Percentiles rank a stretch among this genome's conserved stretches.
Conservation (phyloP, 2,329 filamentous ascomycete genomes). For the Stylonectria norvegica region DNA sequence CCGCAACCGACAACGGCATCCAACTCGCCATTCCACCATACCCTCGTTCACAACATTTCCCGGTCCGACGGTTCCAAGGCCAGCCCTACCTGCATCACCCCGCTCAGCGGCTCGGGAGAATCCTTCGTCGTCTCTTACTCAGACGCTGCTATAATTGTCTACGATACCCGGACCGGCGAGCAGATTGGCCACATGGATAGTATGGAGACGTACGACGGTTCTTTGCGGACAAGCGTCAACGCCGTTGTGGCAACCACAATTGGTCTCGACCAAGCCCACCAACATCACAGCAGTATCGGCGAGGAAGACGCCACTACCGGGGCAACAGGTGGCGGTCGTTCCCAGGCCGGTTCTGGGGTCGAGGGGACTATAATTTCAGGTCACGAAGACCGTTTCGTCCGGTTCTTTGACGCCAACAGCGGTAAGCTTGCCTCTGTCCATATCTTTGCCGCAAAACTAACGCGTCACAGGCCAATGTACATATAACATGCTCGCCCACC, state of each 20-base stretch:
- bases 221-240: constrained; percentile 76
- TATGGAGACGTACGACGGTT: constrained; percentile 88
- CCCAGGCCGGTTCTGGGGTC: constrained; percentile 69
- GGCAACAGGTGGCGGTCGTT: constrained; percentile 68
- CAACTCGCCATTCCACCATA: constrained; percentile 81
- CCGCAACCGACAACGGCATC: constrained; percentile 87
- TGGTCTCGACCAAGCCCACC: constrained; percentile 69
- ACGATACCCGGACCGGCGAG: constrained; percentile 87
- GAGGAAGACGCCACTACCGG: constrained; percentile 74
- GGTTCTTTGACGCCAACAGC: constrained; percentile 98
- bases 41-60: constrained; percentile 80
- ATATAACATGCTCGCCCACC: constrained; percentile 97
- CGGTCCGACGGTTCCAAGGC: constrained; percentile 62
- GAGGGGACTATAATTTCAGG: constrained; percentile 95
- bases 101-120: constrained; percentile 76
- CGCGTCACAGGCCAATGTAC: constrained; percentile 81
- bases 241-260: constrained; percentile 83
- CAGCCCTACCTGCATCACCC: constrained; percentile 89
- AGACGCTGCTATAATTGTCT: constrained; percentile 86
- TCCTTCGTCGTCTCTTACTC: constrained; percentile 91
- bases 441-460: too few relatives aligned
- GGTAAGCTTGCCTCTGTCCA: constrained; percentile 72
- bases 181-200: constrained; percentile 92
- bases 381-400: constrained; percentile 92
- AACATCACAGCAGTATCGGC: constrained; percentile 53